Evolutionary conservation across 345 rosid genomes (phyloP), one percentile per base, ranked within the genome.

Genomic region (Carallia brachiata): DNA sequence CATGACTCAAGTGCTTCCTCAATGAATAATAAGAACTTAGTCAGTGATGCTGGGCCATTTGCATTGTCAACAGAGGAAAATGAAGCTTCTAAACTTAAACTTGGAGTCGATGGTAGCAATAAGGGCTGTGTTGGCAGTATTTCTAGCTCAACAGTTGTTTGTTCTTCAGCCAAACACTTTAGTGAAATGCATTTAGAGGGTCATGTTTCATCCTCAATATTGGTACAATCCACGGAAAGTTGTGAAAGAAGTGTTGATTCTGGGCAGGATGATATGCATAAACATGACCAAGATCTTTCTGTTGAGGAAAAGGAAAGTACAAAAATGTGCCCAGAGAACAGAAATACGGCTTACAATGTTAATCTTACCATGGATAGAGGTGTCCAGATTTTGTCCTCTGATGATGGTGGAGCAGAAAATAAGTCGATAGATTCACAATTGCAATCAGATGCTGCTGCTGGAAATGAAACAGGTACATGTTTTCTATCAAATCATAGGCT

Each of bases 391-490:
- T 52, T 77, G 6, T 66, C 72, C 18, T 72, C 36, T 72, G 77
- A 61, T 13, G 75, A 70, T 23, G 80, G 36, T 68, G 68, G 57
- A 32, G 50, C 50, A 36, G 70, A 59, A 62, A 77, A 78, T 70
- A 72, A 82, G 76, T 67, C 74, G 65, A 64, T 36, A 27, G 82
- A 56, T 64, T 74, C 82, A 36, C 73, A 80, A 66, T 48, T 79
- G 60, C 74, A 67, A 47, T 65, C 81, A 34, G 78, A 80, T 80
- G 57, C 78, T 62, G 62, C 67, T 75, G 65, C 64, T 72, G 62
- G 39, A 6, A 68, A 69, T 48, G 79, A 72, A 52, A 71, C 84
- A 68, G 89, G 95, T 91, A 78, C 67, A 48, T 77, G 60, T 19
- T 75, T 44, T 52, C 39, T 68, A 61, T 61, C 50, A 50, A 68